Percentiles rank a stretch among this genome's conserved stretches.
Conservation (phyloP, 768 basidiomycete genomes). For the Arthromyces matolae region DNA sequence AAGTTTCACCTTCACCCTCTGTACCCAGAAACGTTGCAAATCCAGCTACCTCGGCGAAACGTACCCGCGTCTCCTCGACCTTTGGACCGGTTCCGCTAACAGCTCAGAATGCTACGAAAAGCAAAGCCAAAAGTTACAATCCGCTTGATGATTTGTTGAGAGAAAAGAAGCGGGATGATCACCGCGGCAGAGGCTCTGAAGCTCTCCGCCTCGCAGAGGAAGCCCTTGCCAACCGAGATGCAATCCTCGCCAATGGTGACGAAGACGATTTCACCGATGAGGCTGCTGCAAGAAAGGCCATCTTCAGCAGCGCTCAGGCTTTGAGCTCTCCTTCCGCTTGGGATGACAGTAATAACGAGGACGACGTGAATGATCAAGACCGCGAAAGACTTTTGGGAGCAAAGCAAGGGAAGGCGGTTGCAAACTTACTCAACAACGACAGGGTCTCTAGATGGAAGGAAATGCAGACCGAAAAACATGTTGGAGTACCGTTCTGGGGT, state of each 20-base stretch:
- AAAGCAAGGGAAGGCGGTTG: conserved; percentile 39
- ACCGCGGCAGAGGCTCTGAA: conserved; percentile 35
- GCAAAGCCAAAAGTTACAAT: conserved; percentile 28
- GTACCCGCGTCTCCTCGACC: conserved; percentile 6
- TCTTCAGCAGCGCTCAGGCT: conserved; percentile 20
- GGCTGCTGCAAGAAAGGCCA: conserved; percentile 35
- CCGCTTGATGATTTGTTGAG: conserved; percentile 54
- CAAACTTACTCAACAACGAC: conserved; percentile 41
- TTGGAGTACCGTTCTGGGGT: conserved; percentile 31
- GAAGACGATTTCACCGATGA: conserved; percentile 39
- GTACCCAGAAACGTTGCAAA: conserved; percentile 5
- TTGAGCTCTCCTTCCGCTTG: conserved; percentile 13
- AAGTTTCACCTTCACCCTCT: conserved; percentile 11
- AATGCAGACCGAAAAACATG: conserved; percentile 20
- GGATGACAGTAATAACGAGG: conserved; percentile 17
- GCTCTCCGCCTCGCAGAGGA: conserved; percentile 46
- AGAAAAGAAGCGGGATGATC: conserved; percentile 44
- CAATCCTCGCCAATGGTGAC: conserved; percentile 27
- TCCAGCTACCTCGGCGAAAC: conserved; percentile 9
- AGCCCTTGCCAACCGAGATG: conserved; percentile 29
- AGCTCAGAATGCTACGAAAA: conserved; percentile 5
- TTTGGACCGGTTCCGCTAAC: conserved; percentile 11
- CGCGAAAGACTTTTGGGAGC: conserved; percentile 36
- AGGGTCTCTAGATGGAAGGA: conserved; percentile 25
- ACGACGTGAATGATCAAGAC: conserved; percentile 30